A percentile compares a stretch with the other conserved stretches of the same genome.
These are phyloP conservation scores for Aspergillus phoenicis DNA, from an alignment of 2,329 filamentous ascomycete species.

Conservation along the genomic window DNA sequence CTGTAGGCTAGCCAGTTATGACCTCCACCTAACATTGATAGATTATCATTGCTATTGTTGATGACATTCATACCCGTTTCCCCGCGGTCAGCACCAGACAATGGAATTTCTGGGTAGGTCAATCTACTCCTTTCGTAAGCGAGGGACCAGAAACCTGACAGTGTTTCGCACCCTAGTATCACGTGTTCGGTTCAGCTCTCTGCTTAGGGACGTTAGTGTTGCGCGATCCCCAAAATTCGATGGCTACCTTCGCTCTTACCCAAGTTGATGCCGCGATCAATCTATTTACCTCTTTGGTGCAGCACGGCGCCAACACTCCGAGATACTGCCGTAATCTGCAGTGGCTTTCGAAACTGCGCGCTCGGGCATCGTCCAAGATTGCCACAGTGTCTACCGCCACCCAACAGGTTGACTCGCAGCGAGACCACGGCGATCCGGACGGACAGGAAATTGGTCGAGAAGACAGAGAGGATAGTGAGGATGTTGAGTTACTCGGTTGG, in stretches of 20 bases:
- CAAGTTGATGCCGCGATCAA: slow-evolving; percentile 6
- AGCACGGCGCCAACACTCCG: slow-evolving; percentile 4
- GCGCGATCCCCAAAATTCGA: background rate
- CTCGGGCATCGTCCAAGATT: slow-evolving; percentile 3
- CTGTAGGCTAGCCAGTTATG: background rate
- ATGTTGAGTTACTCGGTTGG: slow-evolving; percentile 5
- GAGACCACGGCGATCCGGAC: background rate
- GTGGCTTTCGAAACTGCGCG: background rate
- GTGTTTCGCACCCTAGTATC: background rate
- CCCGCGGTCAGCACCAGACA: slow-evolving; percentile 5
- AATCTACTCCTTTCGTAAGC: background rate
- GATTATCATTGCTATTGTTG: slow-evolving; percentile 7
- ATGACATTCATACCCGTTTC: slow-evolving; percentile 4
- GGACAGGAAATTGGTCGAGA: no score
- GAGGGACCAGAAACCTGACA: background rate
- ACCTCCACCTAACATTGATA: background rate
- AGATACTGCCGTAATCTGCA: slow-evolving; percentile 3
- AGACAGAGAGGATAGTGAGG: slow-evolving; percentile 5
- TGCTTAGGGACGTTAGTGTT: slow-evolving; percentile 3
- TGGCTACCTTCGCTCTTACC: background rate
- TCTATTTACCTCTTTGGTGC: slow-evolving; percentile 1
- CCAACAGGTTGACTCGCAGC: background rate
- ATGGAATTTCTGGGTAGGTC: slow-evolving; percentile 3
- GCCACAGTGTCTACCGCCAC: background rate
- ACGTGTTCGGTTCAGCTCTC: slow-evolving; percentile 1